Base-by-base conservation (phyloP, 257 asterid species). In the Nicotiana attenuata region DNA sequence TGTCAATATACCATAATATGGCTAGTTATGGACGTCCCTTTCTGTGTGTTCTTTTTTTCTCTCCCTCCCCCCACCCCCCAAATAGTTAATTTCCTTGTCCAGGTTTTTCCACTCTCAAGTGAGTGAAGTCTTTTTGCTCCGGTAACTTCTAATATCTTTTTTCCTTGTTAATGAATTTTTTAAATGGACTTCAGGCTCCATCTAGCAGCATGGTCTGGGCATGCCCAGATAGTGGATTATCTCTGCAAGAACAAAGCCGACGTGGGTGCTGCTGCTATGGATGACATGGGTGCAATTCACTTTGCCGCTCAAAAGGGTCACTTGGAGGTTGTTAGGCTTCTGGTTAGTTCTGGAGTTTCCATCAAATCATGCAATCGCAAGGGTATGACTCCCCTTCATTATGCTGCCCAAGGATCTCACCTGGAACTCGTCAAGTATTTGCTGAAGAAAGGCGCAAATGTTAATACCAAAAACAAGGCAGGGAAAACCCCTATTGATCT, bases 181-280 rank as follows among this genome's bases (percentile, higher is more conserved):
- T 0, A 80, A 59, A 65, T 68, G 84, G 84, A 82, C 66, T 76
- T 64, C 73, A 96, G 99, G 84, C 92, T 96, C 68, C 99, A 96
- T 88, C 90, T 96, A 85, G 99, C 99, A 76, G 97, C 99, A 60
- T 96, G 98, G 98, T 84, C 98, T 7, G 98, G 99, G 52, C 97
- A 96, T 78, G 63, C 93, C 19, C 92, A 93, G 80, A 88, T 96
- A 11, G 93, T 91, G 71, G 90, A 84, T 60, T 96, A 86, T 86
- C 97, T 96, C 66, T 86, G 93, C 86, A 94, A 96, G 85, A 96
- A 92, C 89, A 93, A 92, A 84, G 98, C 98, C 0, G 98, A 96
- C 66, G 90, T 85, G n/a, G 89, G 98, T 52, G 99, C 98, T 85
- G 97, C 99, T 11, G 99, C 99, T 80, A 91, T 96, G 98, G 99